phyloP scores from a whole-genome alignment of 108 stramenopile species.

The Nannochloropsis gaditana region DNA sequence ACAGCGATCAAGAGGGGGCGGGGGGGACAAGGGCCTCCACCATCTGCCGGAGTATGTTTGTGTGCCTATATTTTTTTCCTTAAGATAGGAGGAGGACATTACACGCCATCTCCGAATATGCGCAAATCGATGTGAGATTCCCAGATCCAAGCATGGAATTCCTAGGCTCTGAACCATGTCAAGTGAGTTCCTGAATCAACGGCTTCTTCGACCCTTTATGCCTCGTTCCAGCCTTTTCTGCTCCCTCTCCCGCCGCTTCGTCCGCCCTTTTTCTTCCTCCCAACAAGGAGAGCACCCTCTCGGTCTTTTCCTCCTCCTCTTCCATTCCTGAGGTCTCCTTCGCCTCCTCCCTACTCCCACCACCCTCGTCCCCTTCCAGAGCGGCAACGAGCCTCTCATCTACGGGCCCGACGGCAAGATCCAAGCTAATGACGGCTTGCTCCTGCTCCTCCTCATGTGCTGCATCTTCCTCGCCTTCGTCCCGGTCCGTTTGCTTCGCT shows the following conservation, averaged over 20 bases:
- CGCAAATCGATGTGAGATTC: background rate
- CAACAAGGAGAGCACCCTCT: background rate
- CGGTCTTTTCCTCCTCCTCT: background rate
- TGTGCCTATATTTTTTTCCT: background rate
- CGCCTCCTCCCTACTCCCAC: background rate
- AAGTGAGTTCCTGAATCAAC: constrained; percentile 8
- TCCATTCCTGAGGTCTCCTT: background rate
- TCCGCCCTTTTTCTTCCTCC: background rate
- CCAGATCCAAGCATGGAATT: background rate
- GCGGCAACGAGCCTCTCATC: background rate
- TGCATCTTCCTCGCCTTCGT: background rate
- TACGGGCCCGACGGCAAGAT: background rate
- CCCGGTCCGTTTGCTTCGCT: background rate
- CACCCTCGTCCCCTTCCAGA: background rate
- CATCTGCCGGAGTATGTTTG: background rate
- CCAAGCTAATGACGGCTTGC: background rate
- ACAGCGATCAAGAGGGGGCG: background rate
- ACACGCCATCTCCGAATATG: background rate
- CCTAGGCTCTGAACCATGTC: background rate
- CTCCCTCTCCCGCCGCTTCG: background rate
- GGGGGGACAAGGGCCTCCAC: background rate
- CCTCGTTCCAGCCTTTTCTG: background rate
- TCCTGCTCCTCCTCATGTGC: background rate
- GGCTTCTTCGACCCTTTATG: background rate
- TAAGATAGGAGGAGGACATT: background rate